phyloP scores from a whole-genome alignment of 2,329 filamentous ascomycete species.

The Fusarium sp. region DNA sequence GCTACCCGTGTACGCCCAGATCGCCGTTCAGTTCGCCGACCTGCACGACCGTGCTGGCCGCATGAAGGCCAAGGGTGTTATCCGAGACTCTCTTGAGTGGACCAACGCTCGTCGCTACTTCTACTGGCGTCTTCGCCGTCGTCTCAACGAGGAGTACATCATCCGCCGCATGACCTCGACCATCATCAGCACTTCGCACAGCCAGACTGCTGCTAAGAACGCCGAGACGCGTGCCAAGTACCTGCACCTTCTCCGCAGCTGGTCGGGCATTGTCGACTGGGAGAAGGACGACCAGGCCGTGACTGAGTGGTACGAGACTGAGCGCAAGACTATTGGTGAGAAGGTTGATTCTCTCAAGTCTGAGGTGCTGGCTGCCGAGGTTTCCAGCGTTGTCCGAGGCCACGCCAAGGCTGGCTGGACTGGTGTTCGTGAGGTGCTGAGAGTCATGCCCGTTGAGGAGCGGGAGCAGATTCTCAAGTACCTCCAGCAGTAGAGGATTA shows the following conservation, averaged over 20 bases:
- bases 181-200: slow-evolving; percentile 47
- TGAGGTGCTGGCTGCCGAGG: slow-evolving; percentile 69
- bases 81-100: slow-evolving; percentile 88
- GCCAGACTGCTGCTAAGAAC: slow-evolving; percentile 55
- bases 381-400: slow-evolving; percentile 58
- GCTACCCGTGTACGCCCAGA: slow-evolving; percentile 92
- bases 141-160: slow-evolving; percentile 97
- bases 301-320: slow-evolving; percentile 95
- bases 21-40: slow-evolving; percentile 96
- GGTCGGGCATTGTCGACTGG: slow-evolving; percentile 84
- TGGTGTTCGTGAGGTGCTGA: slow-evolving; percentile 87
- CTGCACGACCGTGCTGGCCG: slow-evolving; percentile 96
- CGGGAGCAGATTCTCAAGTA: slow-evolving; percentile 83
- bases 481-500: slow-evolving; percentile 56
- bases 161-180: slow-evolving; percentile 83
- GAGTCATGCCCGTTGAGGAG: slow-evolving; percentile 89
- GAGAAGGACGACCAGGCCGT: slow-evolving; percentile 84
- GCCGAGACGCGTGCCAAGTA: slow-evolving; percentile 72
- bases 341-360: slow-evolving; percentile 89
- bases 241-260: slow-evolving; percentile 82
- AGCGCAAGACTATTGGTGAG: slow-evolving; percentile 82
- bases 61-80: slow-evolving; percentile 98
- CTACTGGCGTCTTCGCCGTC: slow-evolving; percentile 98
- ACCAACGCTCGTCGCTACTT: slow-evolving; percentile 94
- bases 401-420: slow-evolving; percentile 78